Base-by-base conservation (phyloP, 2,329 filamentous ascomycete species). In the Trichoderma aggressivum region DNA sequence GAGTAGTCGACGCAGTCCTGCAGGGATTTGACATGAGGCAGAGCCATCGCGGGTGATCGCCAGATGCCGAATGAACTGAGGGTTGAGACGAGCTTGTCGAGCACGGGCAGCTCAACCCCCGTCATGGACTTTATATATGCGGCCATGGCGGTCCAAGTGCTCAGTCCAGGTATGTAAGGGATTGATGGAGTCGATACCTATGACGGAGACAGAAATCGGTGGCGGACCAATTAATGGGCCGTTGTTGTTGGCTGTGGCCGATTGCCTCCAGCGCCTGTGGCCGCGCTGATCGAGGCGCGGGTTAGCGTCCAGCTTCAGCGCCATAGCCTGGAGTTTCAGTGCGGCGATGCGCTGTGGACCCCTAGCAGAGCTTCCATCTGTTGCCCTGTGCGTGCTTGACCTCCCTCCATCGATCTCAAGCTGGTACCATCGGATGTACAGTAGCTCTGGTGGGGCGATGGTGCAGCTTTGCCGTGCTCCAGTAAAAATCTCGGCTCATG, bases 1-100 rank as follows among this genome's bases (percentile, higher is more conserved):
- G 86, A 84, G 81, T 90, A 97, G 80, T 94, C 90, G 75, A 91
- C 89, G 80, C 92, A 95, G 74, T 97, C 93, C 74, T 86, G 83
- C 14, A 96, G 84, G 47, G 88, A 86, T 74, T 88, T 87, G 75
- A 97, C 82, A n/a, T 86, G 81, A 7, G 94, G 94, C 24, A 97
- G 83, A 73, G 91, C 87, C 91, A 95, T 92, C 71, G 68, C 43
- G 67, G 26, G 66, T 18, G 59, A 28, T 36, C 26, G 56, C 26
- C 24, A 71, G 34, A 34, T 62, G 59, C 28, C 34, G 30, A 70
- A 65, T 7, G 50, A 50, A 24, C 16, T 34, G 56, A 65, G 26
- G 36, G 34, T 70, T 10, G 67, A 70, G 21, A 50, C 39, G 8
- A 62, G 50, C 55, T 26, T 32, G 58, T 59, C 59, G 14, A 71